Evolutionary conservation across 78 protist genomes (phyloP), one percentile per base, ranked within the genome.

Genomic region (Dictyostelium purpureum): DNA sequence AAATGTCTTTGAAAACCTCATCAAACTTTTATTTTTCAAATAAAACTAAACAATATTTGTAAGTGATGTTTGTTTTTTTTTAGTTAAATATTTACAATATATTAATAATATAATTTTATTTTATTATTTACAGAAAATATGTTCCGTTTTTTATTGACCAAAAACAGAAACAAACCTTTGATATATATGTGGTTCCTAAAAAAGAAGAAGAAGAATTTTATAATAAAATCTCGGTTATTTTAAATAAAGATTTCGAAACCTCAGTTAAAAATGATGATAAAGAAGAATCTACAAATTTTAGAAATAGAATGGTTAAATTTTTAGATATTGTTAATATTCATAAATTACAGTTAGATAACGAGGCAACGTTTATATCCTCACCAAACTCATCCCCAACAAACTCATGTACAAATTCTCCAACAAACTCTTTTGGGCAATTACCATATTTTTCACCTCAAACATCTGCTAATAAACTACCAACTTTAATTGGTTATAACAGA

Each of bases 271-370:
- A 77, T 19, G 33, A n/a, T 33, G 51, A 37, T 9, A 75, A 57
- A 49, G 85, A 75, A 57, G 94, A 88, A 76, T 76, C 85, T 11
- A 76, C 63, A 35, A 56, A 74, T 49, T 79, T 71, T 43, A 88
- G 87, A 59, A 76, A 47, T 43, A 88, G 35, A 47, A 79, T 79
- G 80, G 76, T 73, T 7, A 42, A 21, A n/a, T 88, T 54, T 35
- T 51, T 87, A 28, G 85, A 87, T 61, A 37, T n/a, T 28, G 43
- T 70, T 37, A 38, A 70, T n/a, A 37, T 28, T 6, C 52, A 35
- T 14, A 26, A 43, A 38, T 24, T 38, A n/a, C 54, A 35, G 24
- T 57, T 57, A 57, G 66, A 57, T 57, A 57, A 57, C 26, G 66
- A 57, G 26, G 26, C 66, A 4, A 57, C 0, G 21, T 18, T 57